Base-by-base conservation (phyloP, 208 protist genomes). In the Trypanosoma vivax region DNA sequence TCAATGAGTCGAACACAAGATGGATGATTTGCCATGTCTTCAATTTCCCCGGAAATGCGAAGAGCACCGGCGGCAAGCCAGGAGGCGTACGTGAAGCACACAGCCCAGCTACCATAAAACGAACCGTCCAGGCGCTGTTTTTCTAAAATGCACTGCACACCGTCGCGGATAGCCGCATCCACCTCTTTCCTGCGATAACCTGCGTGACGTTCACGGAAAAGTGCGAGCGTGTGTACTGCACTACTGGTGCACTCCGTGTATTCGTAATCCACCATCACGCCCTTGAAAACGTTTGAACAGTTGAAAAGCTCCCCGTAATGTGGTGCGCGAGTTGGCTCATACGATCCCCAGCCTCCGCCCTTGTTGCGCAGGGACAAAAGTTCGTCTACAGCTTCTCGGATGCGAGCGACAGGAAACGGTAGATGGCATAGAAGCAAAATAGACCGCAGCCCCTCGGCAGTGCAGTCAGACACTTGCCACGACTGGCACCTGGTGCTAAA, bases 221-320 rank as follows among this genome's bases (percentile, higher is more conserved):
- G 61, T 1, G 51, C 60, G n/a, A 99, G 71, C 0, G 93, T 88
- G 73, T 97, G 88, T 16, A 98, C 77, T 59, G 89, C 97, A 34
- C 95, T 96, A 38, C 85, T 93, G 37, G 84, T 96, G 72, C 96
- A 98, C 74, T 99, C 97, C 3, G 89, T 83, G 67, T 99, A 98
- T 14, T 56, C 77, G 77, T 99, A 99, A 54, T 99, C 96, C 18
- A 98, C 83, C 96, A 99, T 98, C 57, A 99, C 97, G 47, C 97
- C 94, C 56, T 93, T 95, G 75, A 97, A 99, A 11, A 97, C 73
- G 66, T 98, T 96, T 11, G 94, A 75, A 46, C 94, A 96, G 74
- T 98, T 96, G 19, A 99, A 69, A 28, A 83, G 71, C 70, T 99
- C 97, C 34, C 90, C 76, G 69, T 90, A 96, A 33, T 14, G 16